Evolutionary conservation across 768 basidiomycete genomes (phyloP).

Genomic region (Serendipita sp.): DNA sequence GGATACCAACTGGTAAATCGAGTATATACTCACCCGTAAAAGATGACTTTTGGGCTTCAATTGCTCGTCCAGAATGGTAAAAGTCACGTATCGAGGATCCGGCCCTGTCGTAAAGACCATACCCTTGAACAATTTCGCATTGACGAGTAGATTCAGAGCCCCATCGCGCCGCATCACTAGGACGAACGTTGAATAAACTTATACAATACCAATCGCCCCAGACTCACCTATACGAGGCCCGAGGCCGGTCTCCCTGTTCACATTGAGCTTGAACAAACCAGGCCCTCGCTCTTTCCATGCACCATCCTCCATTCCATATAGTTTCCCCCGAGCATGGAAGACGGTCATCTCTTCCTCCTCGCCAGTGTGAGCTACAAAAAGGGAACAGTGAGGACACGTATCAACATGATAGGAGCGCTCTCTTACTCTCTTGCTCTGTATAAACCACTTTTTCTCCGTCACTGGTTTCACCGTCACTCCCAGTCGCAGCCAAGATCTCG

Average conservation of each 20-base stretch:
- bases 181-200: not conserved
- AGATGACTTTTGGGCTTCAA: conserved; percentile 4
- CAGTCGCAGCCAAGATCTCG: not conserved
- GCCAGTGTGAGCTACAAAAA: not conserved
- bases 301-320: not conserved
- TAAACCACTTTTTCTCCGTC: conserved; percentile 1
- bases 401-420: not conserved
- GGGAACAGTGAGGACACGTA: not conserved
- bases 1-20: not conserved
- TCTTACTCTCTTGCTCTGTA: conserved; percentile 4
- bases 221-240: not conserved
- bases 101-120: not conserved
- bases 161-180: conserved; percentile 5
- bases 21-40: not conserved
- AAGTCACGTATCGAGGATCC: not conserved
- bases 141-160: conserved; percentile 1
- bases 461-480: not conserved
- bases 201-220: too few relatives aligned
- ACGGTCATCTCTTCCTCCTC: conserved; percentile 1
- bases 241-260: not conserved
- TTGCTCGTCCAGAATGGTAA: not conserved
- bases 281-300: conserved; percentile 1
- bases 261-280: conserved; percentile 5
- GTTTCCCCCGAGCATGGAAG: conserved; percentile 1
- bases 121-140: conserved; percentile 1